Base-by-base conservation (phyloP, 108 stramenopile species). In the Skeletonema tropicum region DNA sequence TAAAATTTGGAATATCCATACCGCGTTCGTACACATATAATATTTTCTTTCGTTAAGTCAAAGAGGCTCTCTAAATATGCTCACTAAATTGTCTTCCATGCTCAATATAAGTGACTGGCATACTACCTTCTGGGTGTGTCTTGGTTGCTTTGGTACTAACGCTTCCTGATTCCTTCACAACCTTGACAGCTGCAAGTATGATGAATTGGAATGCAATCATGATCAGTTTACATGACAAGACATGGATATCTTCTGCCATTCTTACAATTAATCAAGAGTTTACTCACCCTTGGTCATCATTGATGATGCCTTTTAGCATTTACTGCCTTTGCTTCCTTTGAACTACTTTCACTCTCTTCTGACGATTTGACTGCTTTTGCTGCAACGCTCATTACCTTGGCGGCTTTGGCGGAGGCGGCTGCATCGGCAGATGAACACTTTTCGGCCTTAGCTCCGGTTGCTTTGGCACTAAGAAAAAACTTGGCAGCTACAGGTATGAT, bases 271-370 rank as follows among this genome's bases (percentile, higher is more conserved):
- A n/a, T n/a, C n/a, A 35, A 6, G 35, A 5, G 42, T 5, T n/a
- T n/a, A 45, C 42, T 45, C 42, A 45, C 42, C 42, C 52, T 55
- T 55, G n/a, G 15, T 11, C 0, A 1, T 2, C 7, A 21, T 19
- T 10, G 52, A 55, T 25, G 52, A 55, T 23, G 52, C 52, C 52
- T 55, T 55, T 55, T 55, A 55, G 52, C 21, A 6, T 55, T 23
- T n/a, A 7, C 48, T 49, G 48, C 17, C 52, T 55, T 55, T 2
- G 0, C 23, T 10, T 23, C 52, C 6, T 55, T 55, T 10, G 52
- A 0, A 23, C 21, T 55, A 9, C 9, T 21, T 49, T 17, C n/a
- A 1, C 26, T n/a, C 48, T 55, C 7, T 25, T 55, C 21, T 39
- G 38, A 11, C 33, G 5, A 3, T 39, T 39, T 39, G 12, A 12